Percentiles rank a stretch among this genome's conserved stretches.
phyloP scores from a whole-genome alignment of 306 rosid species.

The Corylus avellana region DNA sequence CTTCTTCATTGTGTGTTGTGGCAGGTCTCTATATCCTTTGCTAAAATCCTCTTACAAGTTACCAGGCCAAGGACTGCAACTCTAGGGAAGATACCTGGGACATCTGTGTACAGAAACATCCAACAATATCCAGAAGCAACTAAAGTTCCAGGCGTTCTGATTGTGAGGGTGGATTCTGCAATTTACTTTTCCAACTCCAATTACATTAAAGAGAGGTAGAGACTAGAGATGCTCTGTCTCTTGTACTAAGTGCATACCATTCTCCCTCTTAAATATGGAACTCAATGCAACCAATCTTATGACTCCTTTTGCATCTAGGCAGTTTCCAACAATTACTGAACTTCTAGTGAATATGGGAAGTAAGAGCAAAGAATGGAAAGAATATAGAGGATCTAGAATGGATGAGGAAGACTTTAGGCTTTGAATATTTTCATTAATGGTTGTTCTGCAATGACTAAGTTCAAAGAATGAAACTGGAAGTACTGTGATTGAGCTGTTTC shows the following conservation, averaged over 20 bases:
- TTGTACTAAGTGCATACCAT: slow-evolving; percentile 5
- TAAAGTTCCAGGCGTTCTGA: slow-evolving; percentile 71
- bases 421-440: neutral
- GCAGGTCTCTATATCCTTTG: slow-evolving; percentile 89
- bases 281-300: neutral
- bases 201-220: slow-evolving; percentile 86
- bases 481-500: slow-evolving; percentile 10
- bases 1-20: slow-evolving; percentile 13
- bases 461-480: neutral
- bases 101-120: slow-evolving; percentile 84
- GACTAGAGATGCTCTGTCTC: slow-evolving; percentile 38
- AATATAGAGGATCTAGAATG: neutral
- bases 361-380: neutral
- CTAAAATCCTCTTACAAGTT: slow-evolving; percentile 89
- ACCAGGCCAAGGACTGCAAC: slow-evolving; percentile 92
- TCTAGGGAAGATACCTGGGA: slow-evolving; percentile 82
- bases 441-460: neutral
- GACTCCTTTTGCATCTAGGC: neutral
- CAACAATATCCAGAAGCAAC: slow-evolving; percentile 88
- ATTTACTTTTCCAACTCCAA: slow-evolving; percentile 94
- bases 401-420: neutral
- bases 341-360: neutral
- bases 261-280: neutral
- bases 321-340: slow-evolving; percentile 1
- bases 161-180: slow-evolving; percentile 93